Evolutionary conservation across 2,329 filamentous ascomycete species (phyloP), one percentile per base, ranked within the genome.

Genomic region (Penicillium digitatum): DNA sequence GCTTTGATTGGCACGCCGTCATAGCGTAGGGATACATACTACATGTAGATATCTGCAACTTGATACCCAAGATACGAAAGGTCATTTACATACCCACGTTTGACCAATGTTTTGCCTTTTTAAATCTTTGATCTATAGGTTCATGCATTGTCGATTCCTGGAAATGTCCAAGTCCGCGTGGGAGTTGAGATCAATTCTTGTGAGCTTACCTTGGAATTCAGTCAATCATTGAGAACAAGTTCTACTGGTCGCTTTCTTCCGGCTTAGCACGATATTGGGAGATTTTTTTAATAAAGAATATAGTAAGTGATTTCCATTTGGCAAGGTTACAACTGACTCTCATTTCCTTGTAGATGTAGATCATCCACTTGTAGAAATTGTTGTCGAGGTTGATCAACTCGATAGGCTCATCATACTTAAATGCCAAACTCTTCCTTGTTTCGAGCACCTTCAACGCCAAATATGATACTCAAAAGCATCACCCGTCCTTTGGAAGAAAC

Each of bases 1-100:
- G n/a, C 11, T 35, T 31, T 40, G 11, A 8, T 49, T 47, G 22
- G 20, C 24, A 18, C 14, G 37, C 31, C 24, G n/a, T 54, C 52
- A 56, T 52, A 56, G 51, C 49, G 31, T 44, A 22, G 37, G 22
- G 32, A 52, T 45, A 53, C 20, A 29, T 48, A 48, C 43, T 39
- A 26, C 20, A 42, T 26, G 48, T 43, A 42, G 22, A 27, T 52
- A 47, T 52, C 49, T 47, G 16, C 49, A 32, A 47, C 26, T 46
- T 47, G 34, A 52, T 52, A 52, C 49, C 49, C 49, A 52, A 18
- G 24, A 38, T 46, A 46, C 24, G 27, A 49, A 32, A 52, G 14
- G 24, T 31, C 22, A 51, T 26, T 29, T 20, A 31, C 16, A 18
- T 40, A 39, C 26, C 3, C 26, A 5, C 24, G 8, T 35, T 37